These are phyloP conservation scores for Pseudocercospora macadamiae DNA, from an alignment of 2,329 filamentous ascomycete genomes.

Conservation along the genomic window DNA sequence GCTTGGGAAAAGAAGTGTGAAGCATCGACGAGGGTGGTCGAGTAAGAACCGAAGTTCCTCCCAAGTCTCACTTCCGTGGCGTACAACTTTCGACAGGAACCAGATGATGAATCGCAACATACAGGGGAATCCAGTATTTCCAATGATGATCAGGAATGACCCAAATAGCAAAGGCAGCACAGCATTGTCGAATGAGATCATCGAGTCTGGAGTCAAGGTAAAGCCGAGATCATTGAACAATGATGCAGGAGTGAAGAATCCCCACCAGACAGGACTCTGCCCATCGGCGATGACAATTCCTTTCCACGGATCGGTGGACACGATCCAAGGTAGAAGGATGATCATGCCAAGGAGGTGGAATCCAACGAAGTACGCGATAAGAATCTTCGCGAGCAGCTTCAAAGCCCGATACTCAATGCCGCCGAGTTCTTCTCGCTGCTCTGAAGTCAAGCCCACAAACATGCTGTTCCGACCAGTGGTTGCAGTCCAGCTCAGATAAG, in stretches of 20 bases:
- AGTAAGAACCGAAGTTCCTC: constrained; percentile 90
- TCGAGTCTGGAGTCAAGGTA: constrained; percentile 88
- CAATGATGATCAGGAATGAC: constrained; percentile 87
- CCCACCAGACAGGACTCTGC: constrained; percentile 80
- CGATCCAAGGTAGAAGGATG: constrained; percentile 79
- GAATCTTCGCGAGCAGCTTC: constrained; percentile 78
- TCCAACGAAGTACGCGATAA: constrained; percentile 77
- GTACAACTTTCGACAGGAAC: constrained; percentile 69
- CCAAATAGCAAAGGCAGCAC: constrained; percentile 75
- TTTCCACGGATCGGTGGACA: constrained; percentile 64
- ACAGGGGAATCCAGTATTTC: constrained; percentile 93
- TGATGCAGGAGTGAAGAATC: constrained; percentile 82
- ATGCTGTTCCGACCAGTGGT: constrained; percentile 92
- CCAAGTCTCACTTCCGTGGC: constrained; percentile 71
- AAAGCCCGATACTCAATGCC: constrained; percentile 95
- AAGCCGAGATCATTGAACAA: constrained; percentile 96
- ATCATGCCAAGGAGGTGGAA: constrained; percentile 79
- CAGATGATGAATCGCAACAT: constrained; percentile 95
- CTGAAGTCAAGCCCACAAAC: constrained; percentile 84
- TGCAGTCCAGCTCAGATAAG: constrained; percentile 92
- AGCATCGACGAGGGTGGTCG: constrained; percentile 93
- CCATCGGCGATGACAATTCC: constrained; percentile 62
- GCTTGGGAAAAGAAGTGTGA: constrained; percentile 89
- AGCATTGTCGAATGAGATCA: constrained; percentile 82
- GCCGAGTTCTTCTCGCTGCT: constrained; percentile 91